These are phyloP conservation scores for Monosporozyma aquatica DNA, from an alignment of 805 yeast genomes.

Conservation along the genomic window DNA sequence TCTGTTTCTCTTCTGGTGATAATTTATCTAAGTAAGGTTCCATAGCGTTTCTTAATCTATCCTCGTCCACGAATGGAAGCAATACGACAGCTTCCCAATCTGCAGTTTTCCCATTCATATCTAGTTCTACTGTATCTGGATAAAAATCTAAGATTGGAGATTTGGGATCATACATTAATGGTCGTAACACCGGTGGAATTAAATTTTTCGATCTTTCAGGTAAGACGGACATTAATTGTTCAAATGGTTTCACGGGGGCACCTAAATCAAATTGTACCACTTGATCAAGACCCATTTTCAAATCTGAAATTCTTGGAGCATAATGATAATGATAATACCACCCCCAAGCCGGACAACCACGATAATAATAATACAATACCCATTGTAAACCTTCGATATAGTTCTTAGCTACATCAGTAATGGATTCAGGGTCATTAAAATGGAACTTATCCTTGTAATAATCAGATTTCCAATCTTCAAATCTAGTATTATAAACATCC, in stretches of 20 bases:
- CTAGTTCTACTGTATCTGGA: constrained; percentile 79
- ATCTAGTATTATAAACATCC: constrained; percentile 62
- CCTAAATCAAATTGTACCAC: constrained; percentile 58
- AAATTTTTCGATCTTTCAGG: constrained; percentile 83
- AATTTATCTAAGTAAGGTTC: constrained; percentile 53
- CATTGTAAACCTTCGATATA: constrained; percentile 94
- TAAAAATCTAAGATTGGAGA: constrained; percentile 89
- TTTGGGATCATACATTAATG: constrained; percentile 72
- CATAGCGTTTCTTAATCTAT: constrained; percentile 64
- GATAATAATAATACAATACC: constrained; percentile 87
- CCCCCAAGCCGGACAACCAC: constrained; percentile 90
- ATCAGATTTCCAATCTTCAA: constrained; percentile 72
- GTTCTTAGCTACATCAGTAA: constrained; percentile 61
- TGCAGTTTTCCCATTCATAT: constrained; percentile 89
- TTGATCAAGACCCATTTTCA: constrained; percentile 60
- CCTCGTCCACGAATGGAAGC: constrained; percentile 82
- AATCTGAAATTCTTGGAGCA: constrained; percentile 89
- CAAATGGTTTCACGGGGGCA: constrained; percentile 81
- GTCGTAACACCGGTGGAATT: constrained; percentile 69
- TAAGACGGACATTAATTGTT: constrained; percentile 93
- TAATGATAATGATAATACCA: constrained; percentile 90
- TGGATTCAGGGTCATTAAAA: constrained; percentile 51
- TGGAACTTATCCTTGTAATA: constrained; percentile 78
- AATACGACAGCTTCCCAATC: constrained; percentile 97
- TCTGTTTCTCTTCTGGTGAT: constrained; percentile 55